Conservation (phyloP, 306 rosid genomes). For the Pyrus betulifolia region DNA sequence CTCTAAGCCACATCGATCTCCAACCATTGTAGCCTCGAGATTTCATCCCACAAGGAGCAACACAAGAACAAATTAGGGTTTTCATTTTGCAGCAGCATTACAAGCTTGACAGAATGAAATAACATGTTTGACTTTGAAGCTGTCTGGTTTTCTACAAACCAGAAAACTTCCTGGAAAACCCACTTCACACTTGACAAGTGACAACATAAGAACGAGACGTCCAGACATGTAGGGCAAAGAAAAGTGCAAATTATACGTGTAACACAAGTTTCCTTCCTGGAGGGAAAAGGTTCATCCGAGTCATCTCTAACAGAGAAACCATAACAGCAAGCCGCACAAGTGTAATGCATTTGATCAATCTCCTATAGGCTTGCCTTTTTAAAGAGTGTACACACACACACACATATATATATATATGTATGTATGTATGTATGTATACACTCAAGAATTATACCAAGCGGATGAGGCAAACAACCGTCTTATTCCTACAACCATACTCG, state of each 20-base stretch:
- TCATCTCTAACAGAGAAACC: slow-evolving; percentile 55
- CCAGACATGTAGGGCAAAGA: background rate
- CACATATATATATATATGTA: too few species aligned
- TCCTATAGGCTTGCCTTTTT: slow-evolving; percentile 39
- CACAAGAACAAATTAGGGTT: background rate
- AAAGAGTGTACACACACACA: too few species aligned
- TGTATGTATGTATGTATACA: too few species aligned
- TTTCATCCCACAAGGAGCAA: background rate
- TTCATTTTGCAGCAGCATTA: slow-evolving; percentile 1
- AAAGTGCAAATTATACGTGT: background rate
- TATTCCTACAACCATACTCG: too few species aligned
- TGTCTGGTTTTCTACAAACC: too few species aligned
- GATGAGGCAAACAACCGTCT: too few species aligned
- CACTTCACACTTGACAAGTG: background rate
- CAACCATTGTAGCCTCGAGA: background rate
- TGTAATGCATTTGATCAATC: slow-evolving; percentile 17
- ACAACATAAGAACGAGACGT: background rate
- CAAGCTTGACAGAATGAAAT: background rate
- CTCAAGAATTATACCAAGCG: too few species aligned
- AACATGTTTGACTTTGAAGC: background rate
- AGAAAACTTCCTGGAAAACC: too few species aligned
- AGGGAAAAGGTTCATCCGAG: slow-evolving; percentile 14
- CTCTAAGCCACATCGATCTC: too few species aligned
- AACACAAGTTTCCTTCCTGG: slow-evolving; percentile 45
- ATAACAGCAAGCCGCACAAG: background rate